Base-by-base conservation (phyloP, 768 basidiomycete genomes). In the Leucosporidium creatinivorum region DNA sequence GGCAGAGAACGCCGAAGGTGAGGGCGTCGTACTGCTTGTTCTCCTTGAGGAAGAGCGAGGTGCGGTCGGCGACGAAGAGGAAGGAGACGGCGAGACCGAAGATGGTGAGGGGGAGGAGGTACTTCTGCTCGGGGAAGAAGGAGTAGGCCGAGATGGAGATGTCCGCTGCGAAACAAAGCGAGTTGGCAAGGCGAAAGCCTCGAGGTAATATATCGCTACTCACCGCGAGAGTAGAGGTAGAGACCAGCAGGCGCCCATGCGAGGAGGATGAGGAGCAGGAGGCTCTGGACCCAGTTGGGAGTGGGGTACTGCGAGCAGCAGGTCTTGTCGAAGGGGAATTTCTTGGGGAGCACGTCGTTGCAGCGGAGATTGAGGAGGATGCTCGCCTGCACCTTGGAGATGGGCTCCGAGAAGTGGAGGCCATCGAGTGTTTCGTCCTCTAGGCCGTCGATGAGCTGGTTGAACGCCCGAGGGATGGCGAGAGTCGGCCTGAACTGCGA, bases 31-130 rank as follows among this genome's bases (percentile, higher is more conserved):
- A 93, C 62, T 87, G 84, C 75, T 94, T 96, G 74, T 93, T 88
- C 76, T 92, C 90, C 76, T 93, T 93, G 62, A 88, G 79, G 87
- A 90, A 96, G 67, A 92, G 80, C 50, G 84, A 84, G 6, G 89
- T 91, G n/a, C 92, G 83, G 75, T 96, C 92, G 4, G 91, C 88
- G 64, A 87, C 62, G 78, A 85, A 93, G 33, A 88, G 85, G 58
- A 91, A 77, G n/a, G 81, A 80, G 36, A 89, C 80, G 17, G 85
- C 82, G n/a, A 80, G 77, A 65, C 89, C 87, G 69, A 91, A 85
- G 15, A 87, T 80, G 21, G 87, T 70, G 15, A 84, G 78, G 4
- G 89, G 81, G 23, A 81, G 72, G 25, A 80, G 67, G 60, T 80
- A 76, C 33, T 82, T 78, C 9, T 79, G 78, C 7, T 77, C 76